A percentile compares a stretch with the other conserved stretches of the same genome.
These are phyloP conservation scores for Kandelia obovata DNA, from an alignment of 345 rosid genomes.

Conservation along the genomic window DNA sequence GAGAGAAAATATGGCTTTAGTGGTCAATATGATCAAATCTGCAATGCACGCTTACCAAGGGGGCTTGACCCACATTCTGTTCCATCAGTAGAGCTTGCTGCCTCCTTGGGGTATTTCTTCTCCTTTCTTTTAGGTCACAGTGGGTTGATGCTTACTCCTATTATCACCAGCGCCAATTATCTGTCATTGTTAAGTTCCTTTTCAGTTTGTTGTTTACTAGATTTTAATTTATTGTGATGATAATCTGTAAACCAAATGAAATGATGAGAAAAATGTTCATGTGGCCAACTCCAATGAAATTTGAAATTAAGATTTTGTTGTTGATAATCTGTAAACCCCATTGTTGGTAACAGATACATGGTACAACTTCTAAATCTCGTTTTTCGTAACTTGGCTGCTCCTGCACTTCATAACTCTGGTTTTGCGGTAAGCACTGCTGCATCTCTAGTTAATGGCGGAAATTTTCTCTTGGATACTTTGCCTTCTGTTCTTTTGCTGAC, in stretches of 20 bases:
- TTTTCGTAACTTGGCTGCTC: conserved; percentile 68
- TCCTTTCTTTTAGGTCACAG: conserved; percentile 4
- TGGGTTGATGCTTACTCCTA: too few species aligned
- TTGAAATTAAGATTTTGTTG: too few species aligned
- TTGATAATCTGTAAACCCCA: conserved; percentile 6
- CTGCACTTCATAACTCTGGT: conserved; percentile 86
- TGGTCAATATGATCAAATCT: conserved; percentile 65
- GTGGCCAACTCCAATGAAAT: too few species aligned
- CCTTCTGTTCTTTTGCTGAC: too few species aligned
- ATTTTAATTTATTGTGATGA: conserved; percentile 16
- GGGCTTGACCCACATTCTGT: conserved; percentile 94
- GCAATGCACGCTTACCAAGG: conserved; percentile 84
- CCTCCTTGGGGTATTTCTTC: conserved; percentile 68
- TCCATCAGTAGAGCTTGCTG: conserved; percentile 86
- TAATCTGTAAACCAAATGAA: neutral
- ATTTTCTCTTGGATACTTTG: neutral
- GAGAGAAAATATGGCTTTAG: conserved; percentile 51
- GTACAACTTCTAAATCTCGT: conserved; percentile 88
- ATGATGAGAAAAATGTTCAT: too few species aligned
- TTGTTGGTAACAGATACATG: conserved; percentile 62
- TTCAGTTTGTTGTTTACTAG: conserved; percentile 4
- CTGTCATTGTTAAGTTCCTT: neutral
- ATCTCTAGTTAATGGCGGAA: conserved; percentile 9
- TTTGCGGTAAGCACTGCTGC: conserved; percentile 74
- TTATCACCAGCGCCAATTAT: neutral